These are phyloP conservation scores for Metroxylon sagu DNA, from an alignment of 176 grass and related monocot species.

Conservation along the genomic window DNA sequence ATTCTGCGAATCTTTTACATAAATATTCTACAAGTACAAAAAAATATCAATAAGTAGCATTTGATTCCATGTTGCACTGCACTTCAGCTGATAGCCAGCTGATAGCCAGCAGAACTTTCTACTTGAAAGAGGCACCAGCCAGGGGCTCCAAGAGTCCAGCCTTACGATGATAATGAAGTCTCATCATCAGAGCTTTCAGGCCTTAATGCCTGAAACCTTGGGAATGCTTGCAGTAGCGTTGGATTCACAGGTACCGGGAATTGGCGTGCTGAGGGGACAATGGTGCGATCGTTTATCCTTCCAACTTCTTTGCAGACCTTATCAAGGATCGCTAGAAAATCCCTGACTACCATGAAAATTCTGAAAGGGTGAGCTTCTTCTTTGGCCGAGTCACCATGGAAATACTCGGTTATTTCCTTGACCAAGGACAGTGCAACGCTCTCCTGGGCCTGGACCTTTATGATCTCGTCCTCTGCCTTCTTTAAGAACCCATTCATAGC, in stretches of 20 bases:
- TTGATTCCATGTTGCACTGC: neutral
- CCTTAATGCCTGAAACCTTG: conserved; percentile 52
- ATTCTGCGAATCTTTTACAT: conserved; percentile 1
- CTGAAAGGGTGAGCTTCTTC: conserved; percentile 97
- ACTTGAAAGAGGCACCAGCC: neutral
- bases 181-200: conserved; percentile 72
- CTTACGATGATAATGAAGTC: conserved; percentile 57
- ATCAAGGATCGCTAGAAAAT: conserved; percentile 69
- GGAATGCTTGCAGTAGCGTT: conserved; percentile 66
- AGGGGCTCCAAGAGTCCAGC: neutral
- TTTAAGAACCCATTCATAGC: conserved; percentile 69
- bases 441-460: conserved; percentile 78
- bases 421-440: conserved; percentile 81
- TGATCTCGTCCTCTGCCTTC: conserved; percentile 69
- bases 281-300: conserved; percentile 59
- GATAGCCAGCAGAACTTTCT: neutral
- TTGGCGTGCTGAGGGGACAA: conserved; percentile 55
- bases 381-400: conserved; percentile 71
- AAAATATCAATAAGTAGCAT: conserved; percentile 5
- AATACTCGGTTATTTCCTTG: conserved; percentile 95
- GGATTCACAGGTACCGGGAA: conserved; percentile 88
- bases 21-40: conserved; percentile 9
- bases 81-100: neutral
- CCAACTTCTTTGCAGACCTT: conserved; percentile 87
- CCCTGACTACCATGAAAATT: conserved; percentile 94